Base-by-base conservation (phyloP, 768 basidiomycete genomes). In the Pleurotus ostreatus region DNA sequence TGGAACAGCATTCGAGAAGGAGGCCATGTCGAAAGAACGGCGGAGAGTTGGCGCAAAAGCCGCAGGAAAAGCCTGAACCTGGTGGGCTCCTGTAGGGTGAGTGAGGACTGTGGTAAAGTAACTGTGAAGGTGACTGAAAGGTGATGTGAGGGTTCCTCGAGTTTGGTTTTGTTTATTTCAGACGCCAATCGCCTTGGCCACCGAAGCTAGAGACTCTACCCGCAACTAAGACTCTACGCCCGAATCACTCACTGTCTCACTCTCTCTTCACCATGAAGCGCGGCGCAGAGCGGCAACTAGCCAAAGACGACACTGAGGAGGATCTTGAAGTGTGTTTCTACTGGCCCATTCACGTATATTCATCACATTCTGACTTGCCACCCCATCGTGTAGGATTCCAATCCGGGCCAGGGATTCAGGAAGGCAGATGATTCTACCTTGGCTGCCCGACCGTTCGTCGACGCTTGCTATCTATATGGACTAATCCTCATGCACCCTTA, bases 211-310 rank as follows among this genome's bases (percentile, higher is more conserved):
- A 34, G 9, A 2, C 30, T 34, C 30, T 2, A 11, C 30, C 30
- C 30, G 30, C 8, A 11, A 34, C 30, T 8, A 34, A 34, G 30
- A 34, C 30, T 34, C 30, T 34, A 11, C 30, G 30, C 30, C 23
- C 9, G 8, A 34, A 34, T 2, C 30, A 25, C 46, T 13, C n/a
- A 16, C n/a, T 18, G 9, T 37, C 48, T 18, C 26, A 9, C n/a
- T 30, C 26, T 30, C 26, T 8, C 48, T 20, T 18, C 39, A 41
- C 57, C 59, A 86, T 90, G 86, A 92, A 92, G 71, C 81, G 89
- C 67, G 79, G 77, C 55, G 89, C 89, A 66, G 89, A 91, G 51
- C 80, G 71, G 58, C 86, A 92, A 62, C 65, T 92, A 34, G 75
- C 78, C 9, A 89, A 83, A 62, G 85, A 85, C 57, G 75, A 71